Evolutionary conservation across 768 basidiomycete genomes (phyloP).

Genomic region (Mrakia frigida): DNA sequence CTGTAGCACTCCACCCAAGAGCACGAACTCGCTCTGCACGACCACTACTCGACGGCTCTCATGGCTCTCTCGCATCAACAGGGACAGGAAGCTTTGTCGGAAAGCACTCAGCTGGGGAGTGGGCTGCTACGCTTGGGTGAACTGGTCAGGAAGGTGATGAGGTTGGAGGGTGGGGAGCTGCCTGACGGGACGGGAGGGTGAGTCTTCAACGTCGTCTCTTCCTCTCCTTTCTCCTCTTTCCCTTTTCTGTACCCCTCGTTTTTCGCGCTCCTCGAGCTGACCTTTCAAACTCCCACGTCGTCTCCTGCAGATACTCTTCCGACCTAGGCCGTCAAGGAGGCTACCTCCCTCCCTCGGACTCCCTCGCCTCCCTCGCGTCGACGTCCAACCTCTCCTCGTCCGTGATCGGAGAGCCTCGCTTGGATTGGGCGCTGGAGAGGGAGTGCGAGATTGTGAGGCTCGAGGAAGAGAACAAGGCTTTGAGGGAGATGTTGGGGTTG

Average conservation of each 20-base stretch:
- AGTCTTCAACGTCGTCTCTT: not conserved
- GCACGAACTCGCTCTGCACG: conserved; percentile 31
- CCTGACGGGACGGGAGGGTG: not conserved
- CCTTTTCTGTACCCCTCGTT: not conserved
- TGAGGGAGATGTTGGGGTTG: conserved; percentile 71
- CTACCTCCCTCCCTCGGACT: conserved; percentile 23
- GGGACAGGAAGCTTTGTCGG: conserved; percentile 22
- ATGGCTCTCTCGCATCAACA: conserved; percentile 26
- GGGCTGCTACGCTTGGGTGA: conserved; percentile 11
- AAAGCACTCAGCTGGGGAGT: conserved; percentile 20
- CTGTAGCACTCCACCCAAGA: conserved; percentile 29
- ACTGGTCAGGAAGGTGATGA: conserved; percentile 26
- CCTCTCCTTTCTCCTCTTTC: not conserved
- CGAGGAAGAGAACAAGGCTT: conserved; percentile 71
- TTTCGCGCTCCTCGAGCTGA: not conserved
- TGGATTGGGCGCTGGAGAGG: conserved; percentile 82
- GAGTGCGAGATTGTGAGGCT: conserved; percentile 80
- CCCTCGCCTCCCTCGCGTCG: conserved; percentile 11
- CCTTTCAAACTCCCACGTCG: not conserved
- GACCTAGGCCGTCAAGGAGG: conserved; percentile 21
- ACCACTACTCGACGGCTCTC: conserved; percentile 28
- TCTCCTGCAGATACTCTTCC: not conserved
- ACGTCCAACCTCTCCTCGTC: conserved; percentile 2
- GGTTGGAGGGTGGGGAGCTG: conserved; percentile 26
- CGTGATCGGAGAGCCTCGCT: conserved; percentile 14